Evolutionary conservation across 768 basidiomycete species (phyloP), one percentile per base, ranked within the genome.

Genomic region (Kwoniella europaea): DNA sequence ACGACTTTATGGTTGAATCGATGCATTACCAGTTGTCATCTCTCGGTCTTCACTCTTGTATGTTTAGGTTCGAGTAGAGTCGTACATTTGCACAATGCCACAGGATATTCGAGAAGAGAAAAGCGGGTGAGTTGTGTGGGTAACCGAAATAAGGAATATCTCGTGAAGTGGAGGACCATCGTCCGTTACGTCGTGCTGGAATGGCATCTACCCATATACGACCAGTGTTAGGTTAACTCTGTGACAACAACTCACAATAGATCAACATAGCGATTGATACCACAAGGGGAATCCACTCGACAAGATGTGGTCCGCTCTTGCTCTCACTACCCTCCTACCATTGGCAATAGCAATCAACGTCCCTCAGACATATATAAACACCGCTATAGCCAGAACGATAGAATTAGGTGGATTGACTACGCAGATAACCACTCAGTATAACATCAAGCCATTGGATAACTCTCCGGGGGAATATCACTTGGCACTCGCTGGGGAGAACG

Each of bases 331-430:
- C 13, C 7, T 57, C 10, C 70, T 58, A n/a, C 71, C 61, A 27
- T 60, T 72, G 18, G 75, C 72, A 3, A 53, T 71, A 3, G 72
- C 68, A 9, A 54, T 65, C 13, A 59, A 67, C 29, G 65, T 77
- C 18, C 68, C 79, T 10, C 69, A 72, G n/a, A 73, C 75, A 60
- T 84, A 72, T 69, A 59, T 79, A 69, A 84, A 84, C 68, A 92
- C 91, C 22, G 92, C 91, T 72, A 88, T 98, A 71, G 92, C 94
- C 42, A 91, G 93, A 78, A 90, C 91, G 5, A 86, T 94, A 69
- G 95, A 97, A 77, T 91, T 97, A 24, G 93, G 91, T 44, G 95
- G 95, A 63, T 87, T 94, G 20, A 87, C 93, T 24, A 91, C 93
- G 67, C 90, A 91, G 85, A 89, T 94, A 86, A 92, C 90, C 65